Base-by-base conservation (phyloP, 768 basidiomycete genomes). In the Gloeophyllum trabeum region DNA sequence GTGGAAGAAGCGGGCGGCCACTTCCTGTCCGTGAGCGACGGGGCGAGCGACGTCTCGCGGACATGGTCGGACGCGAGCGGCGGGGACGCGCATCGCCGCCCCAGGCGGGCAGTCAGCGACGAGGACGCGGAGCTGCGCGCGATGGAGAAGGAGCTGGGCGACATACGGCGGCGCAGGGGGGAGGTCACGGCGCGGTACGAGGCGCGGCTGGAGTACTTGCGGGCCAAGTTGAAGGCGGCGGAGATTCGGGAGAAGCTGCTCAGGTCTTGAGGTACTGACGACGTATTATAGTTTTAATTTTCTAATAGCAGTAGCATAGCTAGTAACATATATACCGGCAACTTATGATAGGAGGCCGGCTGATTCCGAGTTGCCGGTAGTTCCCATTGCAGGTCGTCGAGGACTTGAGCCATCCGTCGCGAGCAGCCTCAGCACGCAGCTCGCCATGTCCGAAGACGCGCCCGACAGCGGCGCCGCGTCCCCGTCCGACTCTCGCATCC, bases 241-340 rank as follows among this genome's bases (percentile, higher is more conserved):
- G 81, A 88, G 61, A 56, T 90, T 53, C 83, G 82, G 48, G 88
- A 90, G 64, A 85, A 86, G 57, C 60, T 90, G 50, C 49, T 82
- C 65, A 76, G 73, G 55, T 79, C 71, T 43, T 63, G 51, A 32
- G 10, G n/a, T n/a, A n/a, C n/a, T n/a, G n/a, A n/a, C n/a, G n/a
- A n/a, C n/a, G n/a, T n/a, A n/a, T n/a, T n/a, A n/a, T n/a, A n/a
- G n/a, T n/a, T n/a, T n/a, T n/a, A n/a, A n/a, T n/a, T n/a, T n/a
- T n/a, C n/a, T n/a, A n/a, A n/a, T n/a, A n/a, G n/a, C n/a, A n/a
- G n/a, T n/a, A n/a, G n/a, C n/a, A n/a, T n/a, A 10, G 28, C 28
- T 32, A 10, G 16, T 32, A 16, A 10, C 16, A 16, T 10, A 10
- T 32, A 10, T 10, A 32, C 16, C 16, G 10, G 28, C 28, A 32